Evolutionary conservation across 73 alveolate genomes (phyloP).

Genomic region (Paramecium octaurelia): DNA sequence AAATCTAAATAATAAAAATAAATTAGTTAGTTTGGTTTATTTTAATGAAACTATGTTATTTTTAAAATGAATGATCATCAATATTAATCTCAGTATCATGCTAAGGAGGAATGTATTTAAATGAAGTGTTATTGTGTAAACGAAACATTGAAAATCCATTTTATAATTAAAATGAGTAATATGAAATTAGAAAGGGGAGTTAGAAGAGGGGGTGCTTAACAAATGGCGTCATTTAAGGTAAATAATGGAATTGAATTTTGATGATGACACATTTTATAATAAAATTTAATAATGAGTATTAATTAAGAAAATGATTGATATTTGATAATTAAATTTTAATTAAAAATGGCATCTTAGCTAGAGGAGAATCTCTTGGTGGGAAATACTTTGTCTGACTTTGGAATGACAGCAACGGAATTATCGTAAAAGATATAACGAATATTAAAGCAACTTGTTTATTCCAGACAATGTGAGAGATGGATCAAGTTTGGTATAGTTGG

Average conservation of each 20-base stretch:
- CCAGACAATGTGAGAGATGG: slow-evolving; percentile 64
- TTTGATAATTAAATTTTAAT: background rate
- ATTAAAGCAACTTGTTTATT: background rate
- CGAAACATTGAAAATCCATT: background rate
- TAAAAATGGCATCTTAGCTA: background rate
- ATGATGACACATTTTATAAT: background rate
- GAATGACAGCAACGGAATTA: slow-evolving; percentile 46
- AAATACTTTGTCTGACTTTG: slow-evolving; percentile 1
- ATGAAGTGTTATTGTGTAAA: too few relatives aligned
- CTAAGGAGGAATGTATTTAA: too few relatives aligned
- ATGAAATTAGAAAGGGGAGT: background rate
- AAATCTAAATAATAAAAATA: too few relatives aligned
- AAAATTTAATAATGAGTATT: background rate
- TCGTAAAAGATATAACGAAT: background rate
- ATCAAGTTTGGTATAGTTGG: slow-evolving; percentile 52
- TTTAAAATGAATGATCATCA: too few relatives aligned
- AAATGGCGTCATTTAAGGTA: background rate
- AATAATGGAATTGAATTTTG: background rate
- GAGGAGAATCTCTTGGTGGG: background rate
- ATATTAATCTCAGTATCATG: too few relatives aligned
- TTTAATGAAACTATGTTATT: background rate
- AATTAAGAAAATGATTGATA: background rate
- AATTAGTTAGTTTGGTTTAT: background rate
- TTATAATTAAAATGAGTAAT: too few relatives aligned
- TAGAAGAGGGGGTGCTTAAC: background rate